Evolutionary conservation across 148 eudicot genomes (phyloP).

Genomic region (Fallopia convolvulus): DNA sequence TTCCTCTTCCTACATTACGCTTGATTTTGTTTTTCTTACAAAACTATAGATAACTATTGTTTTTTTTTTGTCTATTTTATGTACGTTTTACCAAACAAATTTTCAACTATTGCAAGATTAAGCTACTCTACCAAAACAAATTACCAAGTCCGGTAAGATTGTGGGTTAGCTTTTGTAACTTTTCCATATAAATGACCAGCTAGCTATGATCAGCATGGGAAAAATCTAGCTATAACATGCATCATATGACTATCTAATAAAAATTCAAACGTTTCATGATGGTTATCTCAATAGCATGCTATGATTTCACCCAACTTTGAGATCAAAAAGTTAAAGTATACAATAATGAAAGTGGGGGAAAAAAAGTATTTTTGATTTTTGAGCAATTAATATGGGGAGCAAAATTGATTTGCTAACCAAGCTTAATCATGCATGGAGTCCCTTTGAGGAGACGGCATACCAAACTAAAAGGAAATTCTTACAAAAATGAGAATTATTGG

Average conservation of each 20-base stretch:
- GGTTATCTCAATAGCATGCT: not conserved
- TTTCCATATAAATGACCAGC: not conserved
- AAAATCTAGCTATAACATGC: not conserved
- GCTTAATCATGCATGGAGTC: not conserved
- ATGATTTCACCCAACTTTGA: conserved; percentile 4
- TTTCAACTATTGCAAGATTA: no score
- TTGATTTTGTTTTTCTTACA: no score
- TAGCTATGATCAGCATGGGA: not conserved
- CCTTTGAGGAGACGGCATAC: conserved; percentile 7
- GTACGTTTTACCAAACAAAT: no score
- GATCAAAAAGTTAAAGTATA: conserved; percentile 2
- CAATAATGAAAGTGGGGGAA: not conserved
- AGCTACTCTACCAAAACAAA: no score
- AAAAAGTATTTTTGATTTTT: not conserved
- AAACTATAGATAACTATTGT: no score
- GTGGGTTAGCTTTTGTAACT: not conserved
- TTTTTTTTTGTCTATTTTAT: no score
- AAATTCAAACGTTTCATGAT: conserved; percentile 3
- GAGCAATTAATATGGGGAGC: conserved; percentile 8
- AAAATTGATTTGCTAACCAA: conserved; percentile 5
- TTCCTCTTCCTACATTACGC: not conserved
- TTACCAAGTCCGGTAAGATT: not conserved
- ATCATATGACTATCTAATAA: not conserved
- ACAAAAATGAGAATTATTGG: not conserved
- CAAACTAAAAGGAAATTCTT: not conserved